phyloP scores from a whole-genome alignment of 2,329 filamentous ascomycete genomes.

The Phyllosticta capitalensis region DNA sequence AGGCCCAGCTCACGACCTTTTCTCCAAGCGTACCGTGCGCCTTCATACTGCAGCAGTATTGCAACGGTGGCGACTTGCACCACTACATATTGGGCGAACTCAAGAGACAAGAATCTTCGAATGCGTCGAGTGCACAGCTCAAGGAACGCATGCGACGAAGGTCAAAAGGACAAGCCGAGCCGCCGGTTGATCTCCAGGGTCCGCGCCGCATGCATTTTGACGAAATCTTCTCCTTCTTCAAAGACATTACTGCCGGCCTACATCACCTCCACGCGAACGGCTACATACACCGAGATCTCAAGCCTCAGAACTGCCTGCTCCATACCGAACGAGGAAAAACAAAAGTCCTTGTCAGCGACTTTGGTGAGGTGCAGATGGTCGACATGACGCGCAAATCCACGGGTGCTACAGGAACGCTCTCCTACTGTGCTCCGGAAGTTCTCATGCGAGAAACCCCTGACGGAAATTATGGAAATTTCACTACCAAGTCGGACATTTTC shows the following conservation, averaged over 20 bases:
- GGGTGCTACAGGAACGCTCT: constrained; percentile 90
- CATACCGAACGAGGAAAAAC: constrained; percentile 64
- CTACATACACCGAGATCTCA: constrained; percentile 93
- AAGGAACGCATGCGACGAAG: constrained; percentile 78
- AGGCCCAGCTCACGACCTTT: constrained; percentile 72
- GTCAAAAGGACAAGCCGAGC: constrained; percentile 67
- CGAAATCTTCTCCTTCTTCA: constrained; percentile 94
- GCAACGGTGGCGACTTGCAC: constrained; percentile 85
- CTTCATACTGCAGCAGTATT: constrained; percentile 96
- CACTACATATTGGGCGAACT: constrained; percentile 69
- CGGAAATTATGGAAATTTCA: constrained; percentile 83
- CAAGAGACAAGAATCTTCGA: constrained; percentile 36
- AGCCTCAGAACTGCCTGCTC: constrained; percentile 89
- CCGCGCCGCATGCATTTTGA: constrained; percentile 62
- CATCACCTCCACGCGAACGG: constrained; percentile 83
- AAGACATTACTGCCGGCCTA: constrained; percentile 85
- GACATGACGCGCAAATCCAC: constrained; percentile 77
- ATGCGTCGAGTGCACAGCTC: constrained; percentile 66
- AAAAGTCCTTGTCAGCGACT: constrained; percentile 87
- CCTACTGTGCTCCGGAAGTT: constrained; percentile 94
- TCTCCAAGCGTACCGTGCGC: constrained; percentile 87
- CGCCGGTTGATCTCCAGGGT: constrained; percentile 42
- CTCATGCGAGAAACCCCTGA: constrained; percentile 52
- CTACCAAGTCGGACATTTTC: constrained; percentile 96
- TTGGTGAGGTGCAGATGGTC: constrained; percentile 88